Base-by-base conservation (phyloP, 331 rosid genomes). In the Malus hybrid region DNA sequence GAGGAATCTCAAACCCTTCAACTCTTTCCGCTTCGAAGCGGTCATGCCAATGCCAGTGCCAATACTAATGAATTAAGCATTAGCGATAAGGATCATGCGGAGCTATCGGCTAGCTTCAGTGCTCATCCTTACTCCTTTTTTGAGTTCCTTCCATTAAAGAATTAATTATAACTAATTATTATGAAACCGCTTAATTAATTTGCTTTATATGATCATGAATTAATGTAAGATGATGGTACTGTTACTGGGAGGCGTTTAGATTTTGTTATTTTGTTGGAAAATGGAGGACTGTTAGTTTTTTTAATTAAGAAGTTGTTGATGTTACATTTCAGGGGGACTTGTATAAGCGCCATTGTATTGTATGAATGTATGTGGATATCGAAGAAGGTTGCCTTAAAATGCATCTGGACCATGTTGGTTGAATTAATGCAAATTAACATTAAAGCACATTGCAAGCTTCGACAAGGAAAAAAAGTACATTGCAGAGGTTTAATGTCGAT, bases 101-200 rank as follows among this genome's bases (percentile, higher is more conserved):
- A 86, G 50, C 82, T 77, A 74, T 85, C 89, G 62, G 79, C 83
- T 55, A 72, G 64, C 75, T 56, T 63, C 65, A 73, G 32, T 29
- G 20, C 33, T 5, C 46, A 31, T 13, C 20, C 76, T 9, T 80
- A 72, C 86, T 91, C 88, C 68, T 90, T 90, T 72, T 85, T 87
- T 65, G 99, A 92, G 89, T 94, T 93, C 84, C 98, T 93, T 64
- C 98, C 98, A 6, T 74, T 90, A 88, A 93, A 93, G 86, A 86
- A 90, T 75, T 89, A 77, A 71, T 63, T 36, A 19, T 34, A 28
- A 10, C 34, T 24, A 77, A 50, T 42, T 15, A 71, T 56, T 39
- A 39, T 39, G 12, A 0, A 39, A 39, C 13, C 28, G 12, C 10
- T 61, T 61, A 61, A 13, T 61, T 61, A 36, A 7, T 24, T 81